These are phyloP conservation scores for Globisporangium orthogonon DNA, from an alignment of 352 stramenopile species.

Conservation along the genomic window DNA sequence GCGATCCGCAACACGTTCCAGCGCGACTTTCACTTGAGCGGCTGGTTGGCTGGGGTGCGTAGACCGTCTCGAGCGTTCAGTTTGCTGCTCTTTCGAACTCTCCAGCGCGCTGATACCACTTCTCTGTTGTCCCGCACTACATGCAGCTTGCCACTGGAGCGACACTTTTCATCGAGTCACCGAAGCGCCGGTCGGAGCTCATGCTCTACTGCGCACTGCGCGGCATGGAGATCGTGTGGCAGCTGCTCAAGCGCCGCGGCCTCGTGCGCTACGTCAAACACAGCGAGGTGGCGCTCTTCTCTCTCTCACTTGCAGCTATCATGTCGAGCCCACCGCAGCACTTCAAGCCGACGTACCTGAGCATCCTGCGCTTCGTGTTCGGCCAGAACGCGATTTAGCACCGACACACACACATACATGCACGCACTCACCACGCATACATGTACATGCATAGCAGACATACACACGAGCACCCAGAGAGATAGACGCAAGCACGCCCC, in stretches of 20 bases:
- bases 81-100: not conserved
- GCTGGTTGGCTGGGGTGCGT: slow-evolving; percentile 51
- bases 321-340: slow-evolving; percentile 74
- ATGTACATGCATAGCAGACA: not conserved
- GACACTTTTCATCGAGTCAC: slow-evolving; percentile 71
- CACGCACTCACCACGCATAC: not conserved
- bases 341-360: slow-evolving; percentile 83
- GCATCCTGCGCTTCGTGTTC: slow-evolving; percentile 81
- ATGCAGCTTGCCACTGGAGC: slow-evolving; percentile 55
- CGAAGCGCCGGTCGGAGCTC: slow-evolving; percentile 77
- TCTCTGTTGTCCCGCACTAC: not conserved
- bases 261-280: slow-evolving; percentile 72
- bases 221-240: slow-evolving; percentile 77
- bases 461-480: too few species aligned
- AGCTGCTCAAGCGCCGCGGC: slow-evolving; percentile 55
- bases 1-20: slow-evolving; percentile 67
- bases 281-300: slow-evolving; percentile 79
- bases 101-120: not conserved
- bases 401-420: too few species aligned
- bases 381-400: slow-evolving; percentile 36
- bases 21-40: slow-evolving; percentile 39
- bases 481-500: not conserved
- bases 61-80: not conserved
- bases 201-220: slow-evolving; percentile 81
- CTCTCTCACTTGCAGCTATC: slow-evolving; percentile 77